Base-by-base conservation (phyloP, 352 stramenopile genomes). In the Lagenidium sp. region DNA sequence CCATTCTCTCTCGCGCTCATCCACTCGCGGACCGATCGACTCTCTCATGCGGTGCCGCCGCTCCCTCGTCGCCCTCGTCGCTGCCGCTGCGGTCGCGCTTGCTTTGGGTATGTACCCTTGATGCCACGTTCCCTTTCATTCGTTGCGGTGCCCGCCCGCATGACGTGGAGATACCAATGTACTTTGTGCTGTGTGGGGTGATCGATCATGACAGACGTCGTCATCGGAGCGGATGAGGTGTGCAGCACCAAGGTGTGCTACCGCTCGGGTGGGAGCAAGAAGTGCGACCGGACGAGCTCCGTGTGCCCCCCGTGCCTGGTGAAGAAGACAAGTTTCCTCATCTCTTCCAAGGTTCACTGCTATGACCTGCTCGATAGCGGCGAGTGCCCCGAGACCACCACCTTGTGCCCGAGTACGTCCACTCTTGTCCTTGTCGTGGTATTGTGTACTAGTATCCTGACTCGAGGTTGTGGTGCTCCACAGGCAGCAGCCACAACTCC, bases 281-380 rank as follows among this genome's bases (percentile, higher is more conserved):
- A 66, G 12, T 82, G 69, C 49, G 43, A 79, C 50, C 64, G 63
- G 16, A 59, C 51, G 5, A 51, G 59, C 32, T 58, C 57, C 31
- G 64, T 54, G 26, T 82, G 69, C 42, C 60, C 70, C n/a, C 63
- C 49, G 24, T 82, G 69, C 26, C 18, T 82, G 19, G 46, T 23
- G 24, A 41, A 67, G 13, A 60, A 42, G 24, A 42, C 65, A 24
- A 54, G 47, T 6, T 4, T 71, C 24, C 41, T 61, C 21, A 39
- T 42, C n/a, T 54, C 13, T 21, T 63, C 54, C 16, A 55, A 74
- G 44, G 78, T 71, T 59, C 53, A 50, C n/a, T 82, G 70, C 56
- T 65, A 73, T 55, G 45, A 53, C 21, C 55, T 60, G 21, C 26
- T 64, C 32, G 50, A 57, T 28, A 36, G 59, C 44, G 57, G 50